Evolutionary conservation across 2,329 filamentous ascomycete genomes (phyloP).

Genomic region (Aspergillus tanneri): DNA sequence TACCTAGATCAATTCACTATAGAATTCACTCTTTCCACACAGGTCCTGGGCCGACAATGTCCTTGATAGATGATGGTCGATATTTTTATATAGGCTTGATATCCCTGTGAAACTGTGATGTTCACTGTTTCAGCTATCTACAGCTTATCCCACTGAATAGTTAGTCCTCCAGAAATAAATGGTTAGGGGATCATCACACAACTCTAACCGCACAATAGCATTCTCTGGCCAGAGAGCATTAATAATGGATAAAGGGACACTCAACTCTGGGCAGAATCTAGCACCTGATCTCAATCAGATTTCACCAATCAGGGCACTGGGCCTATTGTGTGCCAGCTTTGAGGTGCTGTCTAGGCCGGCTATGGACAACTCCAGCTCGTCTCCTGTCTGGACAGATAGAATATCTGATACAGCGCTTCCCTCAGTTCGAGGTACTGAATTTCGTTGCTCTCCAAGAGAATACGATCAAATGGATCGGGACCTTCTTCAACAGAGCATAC

Average conservation of each 20-base stretch:
- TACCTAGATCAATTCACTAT: no score
- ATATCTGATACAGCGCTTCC: constrained; percentile 21
- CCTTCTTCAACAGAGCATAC: constrained; percentile 76
- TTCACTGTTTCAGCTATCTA: constrained; percentile 9
- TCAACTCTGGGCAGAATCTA: background rate
- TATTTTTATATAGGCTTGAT: constrained; percentile 30
- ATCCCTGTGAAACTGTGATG: constrained; percentile 17
- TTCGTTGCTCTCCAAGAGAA: constrained; percentile 37
- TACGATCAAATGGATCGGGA: constrained; percentile 61
- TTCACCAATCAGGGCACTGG: constrained; percentile 70
- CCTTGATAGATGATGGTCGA: constrained; percentile 13
- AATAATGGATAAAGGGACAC: background rate
- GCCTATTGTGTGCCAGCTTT: constrained; percentile 70
- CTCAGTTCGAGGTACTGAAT: constrained; percentile 29
- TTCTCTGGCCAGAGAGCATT: background rate
- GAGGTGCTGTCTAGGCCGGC: constrained; percentile 49
- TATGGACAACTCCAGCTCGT: constrained; percentile 61
- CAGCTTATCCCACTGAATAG: constrained; percentile 25
- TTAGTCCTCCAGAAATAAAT: constrained; percentile 2
- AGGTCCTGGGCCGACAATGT: background rate
- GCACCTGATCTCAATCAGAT: constrained; percentile 60
- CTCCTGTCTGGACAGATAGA: constrained; percentile 50
- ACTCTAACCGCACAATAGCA: no score
- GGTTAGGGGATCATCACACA: no score
- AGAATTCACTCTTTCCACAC: no score